phyloP scores from a whole-genome alignment of 768 basidiomycete genomes.

The Tylopilus subfusipes region DNA sequence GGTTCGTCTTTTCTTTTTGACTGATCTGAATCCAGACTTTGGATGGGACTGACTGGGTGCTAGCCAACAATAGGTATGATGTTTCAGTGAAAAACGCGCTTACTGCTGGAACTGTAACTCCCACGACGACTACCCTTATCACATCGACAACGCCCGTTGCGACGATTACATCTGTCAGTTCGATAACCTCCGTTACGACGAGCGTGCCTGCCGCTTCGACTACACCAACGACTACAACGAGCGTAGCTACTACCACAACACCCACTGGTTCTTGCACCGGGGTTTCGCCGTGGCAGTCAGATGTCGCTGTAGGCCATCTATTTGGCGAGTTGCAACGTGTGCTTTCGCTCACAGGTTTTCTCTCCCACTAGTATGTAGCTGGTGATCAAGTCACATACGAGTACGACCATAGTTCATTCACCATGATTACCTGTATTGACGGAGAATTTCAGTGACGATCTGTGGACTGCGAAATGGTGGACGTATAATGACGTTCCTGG shows the following conservation, averaged over 20 bases:
- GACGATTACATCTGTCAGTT: slow-evolving; percentile 1
- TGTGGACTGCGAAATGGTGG: slow-evolving; percentile 54
- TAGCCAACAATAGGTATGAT: slow-evolving; percentile 58
- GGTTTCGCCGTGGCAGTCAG: slow-evolving; percentile 41
- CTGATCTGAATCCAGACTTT: not conserved
- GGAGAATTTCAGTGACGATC: slow-evolving; percentile 35
- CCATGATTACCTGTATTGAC: not conserved
- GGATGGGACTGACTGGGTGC: not conserved
- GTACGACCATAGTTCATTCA: slow-evolving; percentile 24
- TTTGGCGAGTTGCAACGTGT: not conserved
- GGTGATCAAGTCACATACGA: slow-evolving; percentile 43
- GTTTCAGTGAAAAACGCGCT: slow-evolving; percentile 57
- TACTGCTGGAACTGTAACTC: slow-evolving; percentile 24
- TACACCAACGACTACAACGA: slow-evolving; percentile 6
- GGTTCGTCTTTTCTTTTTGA: slow-evolving; percentile 24
- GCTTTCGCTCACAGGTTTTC: not conserved
- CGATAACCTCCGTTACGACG: too few relatives aligned
- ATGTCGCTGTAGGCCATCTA: slow-evolving; percentile 34
- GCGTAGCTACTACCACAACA: slow-evolving; percentile 6
- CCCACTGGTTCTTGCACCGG: slow-evolving; percentile 37
- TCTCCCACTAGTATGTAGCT: slow-evolving; percentile 37
- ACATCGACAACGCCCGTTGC: slow-evolving; percentile 21
- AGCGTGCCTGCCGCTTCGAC: slow-evolving; percentile 4
- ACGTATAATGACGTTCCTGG: slow-evolving; percentile 37
- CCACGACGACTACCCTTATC: not conserved